Evolutionary conservation across 1,284 basidiomycete species (phyloP).

Genomic region (Cystobasidiaceae sp.): DNA sequence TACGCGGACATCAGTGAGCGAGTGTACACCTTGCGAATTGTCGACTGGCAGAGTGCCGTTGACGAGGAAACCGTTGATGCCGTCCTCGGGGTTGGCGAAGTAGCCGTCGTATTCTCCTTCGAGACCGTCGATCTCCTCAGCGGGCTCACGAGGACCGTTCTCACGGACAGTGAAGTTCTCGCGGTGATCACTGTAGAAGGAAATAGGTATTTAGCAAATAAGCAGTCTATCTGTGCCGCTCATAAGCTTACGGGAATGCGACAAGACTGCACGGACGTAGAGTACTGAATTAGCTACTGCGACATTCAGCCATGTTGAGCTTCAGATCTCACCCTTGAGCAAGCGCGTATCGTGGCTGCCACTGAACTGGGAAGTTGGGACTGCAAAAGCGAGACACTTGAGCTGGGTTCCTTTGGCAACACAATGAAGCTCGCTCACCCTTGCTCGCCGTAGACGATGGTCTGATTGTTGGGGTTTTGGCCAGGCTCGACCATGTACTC

Average conservation of each 20-base stretch:
- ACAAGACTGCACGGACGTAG: too few relatives aligned
- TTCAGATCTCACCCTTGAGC: constrained; percentile 47
- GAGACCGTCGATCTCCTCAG: constrained; percentile 29
- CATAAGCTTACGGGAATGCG: too few relatives aligned
- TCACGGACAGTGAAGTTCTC: constrained; percentile 31
- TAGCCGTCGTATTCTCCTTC: constrained; percentile 33
- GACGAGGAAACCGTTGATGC: constrained; percentile 43
- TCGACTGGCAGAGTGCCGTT: constrained; percentile 46
- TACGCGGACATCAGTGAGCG: constrained; percentile 35
- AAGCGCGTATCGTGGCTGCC: constrained; percentile 49
- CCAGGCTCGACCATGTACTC: constrained; percentile 41
- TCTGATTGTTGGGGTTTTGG: constrained; percentile 42
- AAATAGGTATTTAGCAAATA: too few relatives aligned
- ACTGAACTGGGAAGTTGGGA: constrained; percentile 45
- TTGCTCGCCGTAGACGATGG: constrained; percentile 42
- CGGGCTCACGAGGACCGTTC: constrained; percentile 45
- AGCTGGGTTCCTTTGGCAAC: neutral
- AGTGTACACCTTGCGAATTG: constrained; percentile 48
- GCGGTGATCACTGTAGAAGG: constrained; percentile 36
- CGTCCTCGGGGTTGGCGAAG: constrained; percentile 47
- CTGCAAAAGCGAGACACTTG: neutral
- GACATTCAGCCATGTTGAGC: constrained; percentile 47
- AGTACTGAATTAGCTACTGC: too few relatives aligned
- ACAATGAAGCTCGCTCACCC: constrained; percentile 37
- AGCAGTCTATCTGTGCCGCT: too few relatives aligned